A percentile compares a stretch with the other conserved stretches of the same genome.
These are phyloP conservation scores for Eimeria mitis DNA, from an alignment of 169 alveolate species.

Conservation along the genomic window DNA sequence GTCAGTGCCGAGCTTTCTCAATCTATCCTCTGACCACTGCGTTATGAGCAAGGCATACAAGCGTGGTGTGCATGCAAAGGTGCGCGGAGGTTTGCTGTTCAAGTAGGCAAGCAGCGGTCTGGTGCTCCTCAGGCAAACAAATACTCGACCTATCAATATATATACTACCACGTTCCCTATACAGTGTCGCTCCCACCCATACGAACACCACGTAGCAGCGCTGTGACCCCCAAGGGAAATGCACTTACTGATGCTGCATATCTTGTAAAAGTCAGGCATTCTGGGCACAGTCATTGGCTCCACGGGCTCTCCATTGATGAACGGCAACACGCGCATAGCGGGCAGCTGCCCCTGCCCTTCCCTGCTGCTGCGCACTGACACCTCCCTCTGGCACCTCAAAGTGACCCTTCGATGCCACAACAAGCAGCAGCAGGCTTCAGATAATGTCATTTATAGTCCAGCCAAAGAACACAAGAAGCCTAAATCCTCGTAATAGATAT, in stretches of 20 bases:
- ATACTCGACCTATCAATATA: too few relatives aligned
- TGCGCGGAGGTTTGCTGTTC: not conserved
- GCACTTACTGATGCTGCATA: conserved; percentile 50
- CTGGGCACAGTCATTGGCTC: conserved; percentile 47
- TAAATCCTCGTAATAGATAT: not conserved
- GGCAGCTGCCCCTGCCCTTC: conserved; percentile 15
- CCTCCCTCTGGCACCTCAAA: conserved; percentile 19
- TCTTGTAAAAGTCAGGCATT: conserved; percentile 47
- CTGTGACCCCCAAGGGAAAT: not conserved
- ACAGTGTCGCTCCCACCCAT: not conserved
- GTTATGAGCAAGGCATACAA: not conserved
- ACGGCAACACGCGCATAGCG: conserved; percentile 53
- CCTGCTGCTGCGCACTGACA: not conserved
- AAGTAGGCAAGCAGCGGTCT: not conserved
- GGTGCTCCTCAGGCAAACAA: not conserved
- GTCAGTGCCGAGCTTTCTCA: not conserved
- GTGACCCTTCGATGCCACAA: conserved; percentile 28
- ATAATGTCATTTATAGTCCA: not conserved
- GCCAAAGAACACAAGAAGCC: not conserved
- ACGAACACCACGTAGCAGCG: not conserved
- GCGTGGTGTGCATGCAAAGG: not conserved
- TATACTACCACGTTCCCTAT: too few relatives aligned
- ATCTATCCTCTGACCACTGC: not conserved
- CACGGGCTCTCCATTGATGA: conserved; percentile 18
- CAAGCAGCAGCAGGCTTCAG: not conserved